Evolutionary conservation across 345 rosid species (phyloP).

Genomic region (Crucihimalaya himalaica): DNA sequence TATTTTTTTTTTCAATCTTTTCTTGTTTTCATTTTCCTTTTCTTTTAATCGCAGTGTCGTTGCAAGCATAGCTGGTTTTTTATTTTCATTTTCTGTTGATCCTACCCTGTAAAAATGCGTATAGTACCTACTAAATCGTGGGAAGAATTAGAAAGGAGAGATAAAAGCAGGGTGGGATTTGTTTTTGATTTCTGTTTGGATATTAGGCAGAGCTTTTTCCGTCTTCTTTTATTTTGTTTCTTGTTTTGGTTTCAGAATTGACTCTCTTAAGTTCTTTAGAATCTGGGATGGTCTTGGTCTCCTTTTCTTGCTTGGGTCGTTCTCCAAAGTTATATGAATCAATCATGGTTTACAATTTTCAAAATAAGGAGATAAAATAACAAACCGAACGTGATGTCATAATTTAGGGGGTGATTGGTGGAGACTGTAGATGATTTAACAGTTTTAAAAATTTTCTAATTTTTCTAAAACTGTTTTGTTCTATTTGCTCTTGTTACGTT

Average conservation of each 20-base stretch:
- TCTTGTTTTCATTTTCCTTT: constrained; percentile 22
- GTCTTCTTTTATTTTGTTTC: neutral
- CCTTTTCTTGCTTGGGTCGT: neutral
- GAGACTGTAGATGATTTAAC: too few species aligned
- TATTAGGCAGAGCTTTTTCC: constrained; percentile 10
- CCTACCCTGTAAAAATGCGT: constrained; percentile 42
- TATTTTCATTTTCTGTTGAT: constrained; percentile 18
- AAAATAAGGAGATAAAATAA: too few species aligned
- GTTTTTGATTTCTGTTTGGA: constrained; percentile 33
- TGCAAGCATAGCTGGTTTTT: neutral
- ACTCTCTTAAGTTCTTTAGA: neutral
- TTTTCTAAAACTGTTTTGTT: too few species aligned
- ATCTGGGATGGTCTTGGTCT: neutral
- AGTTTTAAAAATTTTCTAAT: too few species aligned
- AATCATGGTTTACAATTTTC: too few species aligned
- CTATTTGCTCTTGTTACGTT: too few species aligned
- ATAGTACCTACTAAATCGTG: constrained; percentile 30
- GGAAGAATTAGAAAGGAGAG: constrained; percentile 30
- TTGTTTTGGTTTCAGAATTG: constrained; percentile 12
- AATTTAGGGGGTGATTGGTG: too few species aligned
- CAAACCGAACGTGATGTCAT: too few species aligned
- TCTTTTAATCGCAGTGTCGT: constrained; percentile 7
- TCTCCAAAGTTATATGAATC: neutral
- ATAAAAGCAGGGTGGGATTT: constrained; percentile 40
- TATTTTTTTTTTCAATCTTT: constrained; percentile 15